These are phyloP conservation scores for Chalaropsis thielavioides DNA, from an alignment of 2,329 filamentous ascomycete species.

Conservation along the genomic window DNA sequence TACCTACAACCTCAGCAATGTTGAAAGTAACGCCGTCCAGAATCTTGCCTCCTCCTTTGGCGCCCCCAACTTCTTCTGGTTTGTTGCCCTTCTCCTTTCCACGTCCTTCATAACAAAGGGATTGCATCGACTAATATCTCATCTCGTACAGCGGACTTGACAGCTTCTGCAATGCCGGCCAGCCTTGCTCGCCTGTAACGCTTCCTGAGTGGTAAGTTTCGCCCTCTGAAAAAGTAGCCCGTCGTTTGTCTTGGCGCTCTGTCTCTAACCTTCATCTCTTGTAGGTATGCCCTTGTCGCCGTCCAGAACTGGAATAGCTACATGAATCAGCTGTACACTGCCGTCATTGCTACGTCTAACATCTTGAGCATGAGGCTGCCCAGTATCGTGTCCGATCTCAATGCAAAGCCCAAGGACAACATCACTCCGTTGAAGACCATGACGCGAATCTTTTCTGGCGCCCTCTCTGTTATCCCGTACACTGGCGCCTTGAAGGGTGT, in stretches of 20 bases:
- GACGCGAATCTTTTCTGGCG: constrained; percentile 10
- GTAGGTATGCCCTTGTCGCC: constrained; percentile 10
- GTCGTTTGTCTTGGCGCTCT: not conserved
- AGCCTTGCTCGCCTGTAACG: constrained; percentile 17
- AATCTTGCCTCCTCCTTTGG: constrained; percentile 13
- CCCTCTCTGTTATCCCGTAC: constrained; percentile 14
- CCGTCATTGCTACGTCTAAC: constrained; percentile 16
- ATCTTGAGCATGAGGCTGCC: constrained; percentile 17
- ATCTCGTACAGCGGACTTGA: constrained; percentile 4
- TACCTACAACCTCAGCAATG: not conserved
- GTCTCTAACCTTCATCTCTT: not conserved
- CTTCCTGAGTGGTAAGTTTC: constrained; percentile 14
- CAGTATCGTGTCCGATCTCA: constrained; percentile 16
- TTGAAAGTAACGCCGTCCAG: constrained; percentile 14
- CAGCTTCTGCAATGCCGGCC: constrained; percentile 17
- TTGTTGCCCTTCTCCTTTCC: not conserved
- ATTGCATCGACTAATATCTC: not conserved
- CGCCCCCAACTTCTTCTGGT: constrained; percentile 19
- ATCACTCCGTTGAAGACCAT: constrained; percentile 14
- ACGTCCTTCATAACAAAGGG: too few relatives aligned
- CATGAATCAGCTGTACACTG: constrained; percentile 18
- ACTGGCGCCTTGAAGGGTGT: constrained; percentile 13
- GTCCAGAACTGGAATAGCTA: constrained; percentile 18
- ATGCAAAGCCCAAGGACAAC: constrained; percentile 15
- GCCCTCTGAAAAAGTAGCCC: too few relatives aligned